A percentile compares a stretch with the other conserved stretches of the same genome.
These are phyloP conservation scores for Gaeumannomyces tritici DNA, from an alignment of 2,329 filamentous ascomycete genomes.

Conservation along the genomic window DNA sequence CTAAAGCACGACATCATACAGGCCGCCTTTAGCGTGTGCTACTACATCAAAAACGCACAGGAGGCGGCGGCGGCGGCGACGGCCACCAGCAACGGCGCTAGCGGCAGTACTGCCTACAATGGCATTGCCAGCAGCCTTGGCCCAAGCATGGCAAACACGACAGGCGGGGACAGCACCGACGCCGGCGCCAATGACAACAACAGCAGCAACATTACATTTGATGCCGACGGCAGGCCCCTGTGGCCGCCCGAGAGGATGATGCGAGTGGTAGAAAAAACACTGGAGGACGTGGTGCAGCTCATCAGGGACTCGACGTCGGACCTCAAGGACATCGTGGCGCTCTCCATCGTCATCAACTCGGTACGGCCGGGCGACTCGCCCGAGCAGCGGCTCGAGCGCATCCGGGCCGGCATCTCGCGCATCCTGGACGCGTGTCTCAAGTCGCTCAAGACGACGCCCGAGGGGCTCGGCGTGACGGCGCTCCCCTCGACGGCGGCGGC, in stretches of 20 bases:
- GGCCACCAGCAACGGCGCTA: not conserved
- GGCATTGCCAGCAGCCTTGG: not conserved
- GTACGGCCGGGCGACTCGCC: slow-evolving; percentile 10
- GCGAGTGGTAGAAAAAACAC: slow-evolving; percentile 12
- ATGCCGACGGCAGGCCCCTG: slow-evolving; percentile 5
- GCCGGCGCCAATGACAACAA: not conserved
- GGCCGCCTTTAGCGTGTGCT: slow-evolving; percentile 45
- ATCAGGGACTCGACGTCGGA: slow-evolving; percentile 12
- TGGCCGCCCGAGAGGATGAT: slow-evolving; percentile 13
- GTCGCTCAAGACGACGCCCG: slow-evolving; percentile 7
- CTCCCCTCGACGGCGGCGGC: too few relatives aligned
- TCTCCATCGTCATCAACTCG: slow-evolving; percentile 13
- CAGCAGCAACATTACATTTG: not conserved
- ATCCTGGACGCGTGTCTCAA: slow-evolving; percentile 11
- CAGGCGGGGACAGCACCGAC: not conserved
- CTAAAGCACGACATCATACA: slow-evolving; percentile 45
- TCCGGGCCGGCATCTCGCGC: slow-evolving; percentile 9
- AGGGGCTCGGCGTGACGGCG: not conserved
- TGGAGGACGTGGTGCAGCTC: slow-evolving; percentile 11
- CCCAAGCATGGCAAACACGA: not conserved
- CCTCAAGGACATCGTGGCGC: slow-evolving; percentile 12
- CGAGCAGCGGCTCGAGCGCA: slow-evolving; percentile 10
- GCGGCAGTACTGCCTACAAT: not conserved
- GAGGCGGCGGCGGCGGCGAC: slow-evolving; percentile 9
- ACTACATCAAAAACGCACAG: slow-evolving; percentile 33